Percentiles rank a stretch among this genome's conserved stretches.
These are phyloP conservation scores for Chaetomidium leptoderma DNA, from an alignment of 495 filamentous ascomycete genomes.

Conservation along the genomic window DNA sequence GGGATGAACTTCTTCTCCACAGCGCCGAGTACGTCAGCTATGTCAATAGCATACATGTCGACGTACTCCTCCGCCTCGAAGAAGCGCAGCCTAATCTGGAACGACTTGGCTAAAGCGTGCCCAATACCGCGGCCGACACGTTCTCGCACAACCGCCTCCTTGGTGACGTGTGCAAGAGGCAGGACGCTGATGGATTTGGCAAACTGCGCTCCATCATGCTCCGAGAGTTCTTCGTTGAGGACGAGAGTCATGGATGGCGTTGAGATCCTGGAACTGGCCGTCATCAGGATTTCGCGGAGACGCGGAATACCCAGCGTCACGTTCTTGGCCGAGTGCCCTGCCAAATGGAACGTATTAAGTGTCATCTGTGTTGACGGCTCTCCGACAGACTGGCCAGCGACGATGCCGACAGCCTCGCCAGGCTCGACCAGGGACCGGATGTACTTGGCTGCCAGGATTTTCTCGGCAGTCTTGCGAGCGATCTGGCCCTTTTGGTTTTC, in stretches of 20 bases:
- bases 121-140: conserved; percentile 62
- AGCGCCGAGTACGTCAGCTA: conserved; percentile 67
- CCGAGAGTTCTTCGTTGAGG: conserved; percentile 65
- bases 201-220: conserved; percentile 68
- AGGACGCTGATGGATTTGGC: conserved; percentile 91
- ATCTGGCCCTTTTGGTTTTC: conserved; percentile 32
- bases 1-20: conserved; percentile 78
- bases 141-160: conserved; percentile 76
- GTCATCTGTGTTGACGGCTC: conserved; percentile 99
- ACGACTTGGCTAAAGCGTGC: conserved; percentile 72
- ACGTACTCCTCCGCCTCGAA: conserved; percentile 81
- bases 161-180: conserved; percentile 77
- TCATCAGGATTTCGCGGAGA: conserved; percentile 97
- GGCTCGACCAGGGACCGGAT: conserved; percentile 90
- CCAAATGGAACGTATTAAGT: conserved; percentile 99
- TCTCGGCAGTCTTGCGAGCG: conserved; percentile 71
- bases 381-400: conserved; percentile 92
- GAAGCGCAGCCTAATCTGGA: conserved; percentile 73
- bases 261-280: conserved; percentile 77
- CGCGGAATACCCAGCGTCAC: conserved; percentile 98
- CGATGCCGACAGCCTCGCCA: conserved; percentile 95
- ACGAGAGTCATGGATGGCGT: conserved; percentile 91
- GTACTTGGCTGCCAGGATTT: conserved; percentile 84
- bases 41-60: conserved; percentile 75
- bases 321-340: conserved; percentile 96